These are phyloP conservation scores for Mycosphaerella sp. DNA, from an alignment of 2,329 filamentous ascomycete species.

Conservation along the genomic window DNA sequence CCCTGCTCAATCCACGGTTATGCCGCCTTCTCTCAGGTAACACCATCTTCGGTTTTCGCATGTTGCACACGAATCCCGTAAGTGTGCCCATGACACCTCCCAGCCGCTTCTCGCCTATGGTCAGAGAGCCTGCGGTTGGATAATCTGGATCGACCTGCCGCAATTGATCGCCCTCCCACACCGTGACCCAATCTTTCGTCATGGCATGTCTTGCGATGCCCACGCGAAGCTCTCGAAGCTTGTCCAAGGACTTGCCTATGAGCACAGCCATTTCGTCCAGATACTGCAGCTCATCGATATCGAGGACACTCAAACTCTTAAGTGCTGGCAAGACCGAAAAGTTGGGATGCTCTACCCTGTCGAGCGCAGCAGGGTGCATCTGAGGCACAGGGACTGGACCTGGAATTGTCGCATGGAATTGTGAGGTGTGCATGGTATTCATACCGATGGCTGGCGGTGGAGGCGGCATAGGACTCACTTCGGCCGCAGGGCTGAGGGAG, in stretches of 20 bases:
- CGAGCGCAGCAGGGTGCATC: conserved; percentile 32
- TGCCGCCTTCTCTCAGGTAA: conserved; percentile 21
- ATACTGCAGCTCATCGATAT: conserved; percentile 78
- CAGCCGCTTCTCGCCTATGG: conserved; percentile 56
- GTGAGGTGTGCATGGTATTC: conserved; percentile 16
- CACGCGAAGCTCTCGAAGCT: conserved; percentile 64
- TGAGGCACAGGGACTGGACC: conserved; percentile 16
- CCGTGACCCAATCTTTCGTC: conserved; percentile 51
- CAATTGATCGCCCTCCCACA: conserved; percentile 58
- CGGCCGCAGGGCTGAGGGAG: conserved; percentile 40
- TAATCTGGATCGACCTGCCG: conserved; percentile 60
- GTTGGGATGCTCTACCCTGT: conserved; percentile 68
- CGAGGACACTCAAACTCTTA: conserved; percentile 68
- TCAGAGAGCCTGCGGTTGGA: conserved; percentile 41
- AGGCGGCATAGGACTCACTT: conserved; percentile 36
- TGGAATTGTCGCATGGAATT: conserved; percentile 14
- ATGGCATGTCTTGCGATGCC: conserved; percentile 58
- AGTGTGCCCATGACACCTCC: conserved; percentile 65
- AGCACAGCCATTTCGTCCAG: conserved; percentile 75
- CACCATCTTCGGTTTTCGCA: conserved; percentile 35
- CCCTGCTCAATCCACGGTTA: conserved; percentile 9
- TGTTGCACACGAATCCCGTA: conserved; percentile 61
- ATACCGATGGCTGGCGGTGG: conserved; percentile 34
- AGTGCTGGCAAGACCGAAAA: conserved; percentile 71
- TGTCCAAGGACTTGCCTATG: conserved; percentile 62